These are phyloP conservation scores for Mycothermus thermophilus DNA, from an alignment of 495 filamentous ascomycete genomes.

Conservation along the genomic window DNA sequence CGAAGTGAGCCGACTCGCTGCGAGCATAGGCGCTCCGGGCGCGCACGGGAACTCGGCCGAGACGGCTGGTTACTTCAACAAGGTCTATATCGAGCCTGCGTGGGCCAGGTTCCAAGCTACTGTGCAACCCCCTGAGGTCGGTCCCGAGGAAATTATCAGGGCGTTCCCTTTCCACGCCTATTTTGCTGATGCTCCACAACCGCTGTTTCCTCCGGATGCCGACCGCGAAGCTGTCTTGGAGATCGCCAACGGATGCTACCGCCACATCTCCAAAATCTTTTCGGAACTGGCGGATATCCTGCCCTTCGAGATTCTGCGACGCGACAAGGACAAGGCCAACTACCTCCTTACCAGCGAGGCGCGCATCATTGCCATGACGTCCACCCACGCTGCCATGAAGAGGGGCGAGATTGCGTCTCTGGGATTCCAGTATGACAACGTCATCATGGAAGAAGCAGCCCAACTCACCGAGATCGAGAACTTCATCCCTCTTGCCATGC, in stretches of 20 bases:
- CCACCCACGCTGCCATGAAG: constrained; percentile 96
- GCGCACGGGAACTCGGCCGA: constrained; percentile 92
- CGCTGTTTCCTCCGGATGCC: constrained; percentile 55
- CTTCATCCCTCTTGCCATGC: constrained; percentile 84
- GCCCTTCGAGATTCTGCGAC: constrained; percentile 86
- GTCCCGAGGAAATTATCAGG: constrained; percentile 46
- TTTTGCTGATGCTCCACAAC: constrained; percentile 78
- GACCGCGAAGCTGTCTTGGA: constrained; percentile 59
- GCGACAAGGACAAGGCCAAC: constrained; percentile 80
- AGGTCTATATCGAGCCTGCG: constrained; percentile 73
- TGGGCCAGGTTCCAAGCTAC: constrained; percentile 76
- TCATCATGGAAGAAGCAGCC: constrained; percentile 97
- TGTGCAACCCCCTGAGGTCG: constrained; percentile 35
- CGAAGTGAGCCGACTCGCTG: constrained; percentile 79
- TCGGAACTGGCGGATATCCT: constrained; percentile 83
- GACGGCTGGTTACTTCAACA: constrained; percentile 91
- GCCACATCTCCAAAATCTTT: constrained; percentile 85
- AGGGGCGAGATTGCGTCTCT: constrained; percentile 78
- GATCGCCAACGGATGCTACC: constrained; percentile 71
- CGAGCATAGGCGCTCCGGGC: constrained; percentile 69
- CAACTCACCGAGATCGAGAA: constrained; percentile 97
- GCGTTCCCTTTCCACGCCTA: constrained; percentile 82
- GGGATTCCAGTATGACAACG: constrained; percentile 94
- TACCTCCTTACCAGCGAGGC: constrained; percentile 92
- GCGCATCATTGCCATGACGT: constrained; percentile 94